These are phyloP conservation scores for Phytophthora chlamydospora DNA, from an alignment of 352 stramenopile species.

Conservation along the genomic window DNA sequence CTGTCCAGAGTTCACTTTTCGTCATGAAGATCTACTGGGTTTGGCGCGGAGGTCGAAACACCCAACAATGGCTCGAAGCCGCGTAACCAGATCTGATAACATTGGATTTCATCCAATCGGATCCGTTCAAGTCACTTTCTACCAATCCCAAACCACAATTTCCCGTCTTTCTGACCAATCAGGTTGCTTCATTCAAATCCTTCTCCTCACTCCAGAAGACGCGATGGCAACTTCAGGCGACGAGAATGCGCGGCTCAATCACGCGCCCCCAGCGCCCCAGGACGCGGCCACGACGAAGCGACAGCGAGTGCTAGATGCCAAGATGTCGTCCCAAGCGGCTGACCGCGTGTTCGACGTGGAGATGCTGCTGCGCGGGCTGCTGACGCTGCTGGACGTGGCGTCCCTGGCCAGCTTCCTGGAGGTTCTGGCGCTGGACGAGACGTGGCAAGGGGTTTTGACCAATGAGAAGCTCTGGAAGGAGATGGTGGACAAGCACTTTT, in stretches of 20 bases:
- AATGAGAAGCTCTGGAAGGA: conserved; percentile 34
- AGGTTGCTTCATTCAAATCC: conserved; percentile 7
- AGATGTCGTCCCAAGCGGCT: not conserved
- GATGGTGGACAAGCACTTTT: conserved; percentile 31
- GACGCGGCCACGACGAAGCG: conserved; percentile 23
- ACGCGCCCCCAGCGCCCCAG: not conserved
- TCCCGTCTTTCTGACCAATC: conserved; percentile 27
- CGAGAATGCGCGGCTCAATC: conserved; percentile 22
- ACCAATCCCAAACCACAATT: conserved; percentile 11
- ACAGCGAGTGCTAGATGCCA: conserved; percentile 4
- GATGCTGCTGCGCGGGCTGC: conserved; percentile 34
- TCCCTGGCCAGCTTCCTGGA: conserved; percentile 39
- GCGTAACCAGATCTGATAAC: too few relatives aligned
- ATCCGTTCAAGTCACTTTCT: not conserved
- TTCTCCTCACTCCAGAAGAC: conserved; percentile 23
- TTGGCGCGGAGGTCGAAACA: too few relatives aligned
- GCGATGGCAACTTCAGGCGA: conserved; percentile 20
- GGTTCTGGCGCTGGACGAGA: conserved; percentile 30
- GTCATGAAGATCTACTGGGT: too few relatives aligned
- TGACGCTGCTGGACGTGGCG: conserved; percentile 35
- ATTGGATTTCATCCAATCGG: not conserved
- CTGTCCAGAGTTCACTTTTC: too few relatives aligned
- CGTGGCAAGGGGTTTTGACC: conserved; percentile 30
- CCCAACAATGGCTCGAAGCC: too few relatives aligned
- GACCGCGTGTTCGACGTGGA: conserved; percentile 41